Evolutionary conservation across 2,329 filamentous ascomycete genomes (phyloP).

Genomic region (Apiospora malaysiana): DNA sequence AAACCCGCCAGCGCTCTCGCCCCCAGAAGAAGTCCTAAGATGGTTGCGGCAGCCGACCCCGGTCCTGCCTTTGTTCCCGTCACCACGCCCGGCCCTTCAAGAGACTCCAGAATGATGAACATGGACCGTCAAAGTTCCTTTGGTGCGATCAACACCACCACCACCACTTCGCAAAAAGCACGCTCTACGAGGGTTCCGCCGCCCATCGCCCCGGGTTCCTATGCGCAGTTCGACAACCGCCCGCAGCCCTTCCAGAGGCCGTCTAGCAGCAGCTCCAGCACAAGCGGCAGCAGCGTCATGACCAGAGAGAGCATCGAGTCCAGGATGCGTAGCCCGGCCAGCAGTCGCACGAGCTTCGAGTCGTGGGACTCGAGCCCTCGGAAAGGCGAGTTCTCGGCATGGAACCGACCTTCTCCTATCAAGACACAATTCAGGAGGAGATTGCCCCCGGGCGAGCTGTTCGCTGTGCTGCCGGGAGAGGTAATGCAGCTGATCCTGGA

Average conservation of each 20-base stretch:
- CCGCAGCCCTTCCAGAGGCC: conserved; percentile 34
- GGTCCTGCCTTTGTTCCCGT: conserved; percentile 28
- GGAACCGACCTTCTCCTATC: conserved; percentile 42
- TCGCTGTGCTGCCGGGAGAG: conserved; percentile 62
- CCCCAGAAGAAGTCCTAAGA: conserved; percentile 24
- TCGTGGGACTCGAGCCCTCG: conserved; percentile 43
- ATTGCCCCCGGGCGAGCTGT: conserved; percentile 55
- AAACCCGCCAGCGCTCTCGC: conserved; percentile 26
- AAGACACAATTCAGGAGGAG: conserved; percentile 41
- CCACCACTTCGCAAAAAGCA: conserved; percentile 23
- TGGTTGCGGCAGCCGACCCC: conserved; percentile 32
- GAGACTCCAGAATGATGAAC: conserved; percentile 24
- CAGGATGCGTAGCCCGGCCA: conserved; percentile 38
- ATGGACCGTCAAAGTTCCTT: conserved; percentile 28
- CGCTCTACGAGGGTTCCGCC: conserved; percentile 13
- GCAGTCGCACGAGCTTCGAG: conserved; percentile 48
- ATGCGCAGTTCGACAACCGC: conserved; percentile 39
- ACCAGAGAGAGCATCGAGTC: conserved; percentile 39
- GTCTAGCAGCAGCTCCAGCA: conserved; percentile 30
- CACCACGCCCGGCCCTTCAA: conserved; percentile 31
- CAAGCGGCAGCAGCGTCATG: conserved; percentile 36
- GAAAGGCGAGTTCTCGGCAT: conserved; percentile 35
- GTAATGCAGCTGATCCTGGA: conserved; percentile 63
- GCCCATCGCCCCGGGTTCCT: conserved; percentile 33
- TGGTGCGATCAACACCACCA: conserved; percentile 29